Percentiles rank a stretch among this genome's conserved stretches.
Evolutionary conservation across 106 monocot species (phyloP).

Genomic region (Apostasia shenzhenica): DNA sequence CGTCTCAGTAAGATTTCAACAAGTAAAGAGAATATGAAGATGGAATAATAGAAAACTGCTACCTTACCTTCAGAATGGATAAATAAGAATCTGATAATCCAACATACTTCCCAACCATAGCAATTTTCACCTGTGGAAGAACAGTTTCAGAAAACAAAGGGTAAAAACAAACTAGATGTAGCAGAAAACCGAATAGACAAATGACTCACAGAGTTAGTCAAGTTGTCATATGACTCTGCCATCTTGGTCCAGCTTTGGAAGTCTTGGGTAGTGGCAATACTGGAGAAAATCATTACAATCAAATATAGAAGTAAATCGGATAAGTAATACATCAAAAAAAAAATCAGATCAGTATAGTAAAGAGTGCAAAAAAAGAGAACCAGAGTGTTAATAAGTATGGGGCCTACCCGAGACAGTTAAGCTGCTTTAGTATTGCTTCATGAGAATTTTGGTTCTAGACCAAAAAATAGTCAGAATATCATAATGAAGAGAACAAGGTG

Average conservation of each 20-base stretch:
- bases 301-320: background rate
- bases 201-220: conserved; percentile 50
- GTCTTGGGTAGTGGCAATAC: conserved; percentile 43
- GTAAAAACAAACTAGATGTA: no score
- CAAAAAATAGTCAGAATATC: conserved; percentile 16
- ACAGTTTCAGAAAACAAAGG: no score
- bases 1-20: no score
- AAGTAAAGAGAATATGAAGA: no score
- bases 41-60: no score
- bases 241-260: conserved; percentile 59
- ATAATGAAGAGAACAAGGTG: background rate
- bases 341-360: background rate
- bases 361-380: background rate
- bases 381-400: background rate
- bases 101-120: conserved; percentile 56
- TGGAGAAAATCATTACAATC: conserved; percentile 9
- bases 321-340: background rate
- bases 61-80: conserved; percentile 44
- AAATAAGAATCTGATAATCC: conserved; percentile 52
- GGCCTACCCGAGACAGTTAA: conserved; percentile 52
- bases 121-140: conserved; percentile 39
- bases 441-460: conserved; percentile 80
- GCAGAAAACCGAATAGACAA: no score
- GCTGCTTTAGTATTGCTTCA: conserved; percentile 57
- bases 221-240: conserved; percentile 67